Evolutionary conservation across 495 filamentous ascomycete genomes (phyloP), one percentile per base, ranked within the genome.

Genomic region (Cercophora scortea): DNA sequence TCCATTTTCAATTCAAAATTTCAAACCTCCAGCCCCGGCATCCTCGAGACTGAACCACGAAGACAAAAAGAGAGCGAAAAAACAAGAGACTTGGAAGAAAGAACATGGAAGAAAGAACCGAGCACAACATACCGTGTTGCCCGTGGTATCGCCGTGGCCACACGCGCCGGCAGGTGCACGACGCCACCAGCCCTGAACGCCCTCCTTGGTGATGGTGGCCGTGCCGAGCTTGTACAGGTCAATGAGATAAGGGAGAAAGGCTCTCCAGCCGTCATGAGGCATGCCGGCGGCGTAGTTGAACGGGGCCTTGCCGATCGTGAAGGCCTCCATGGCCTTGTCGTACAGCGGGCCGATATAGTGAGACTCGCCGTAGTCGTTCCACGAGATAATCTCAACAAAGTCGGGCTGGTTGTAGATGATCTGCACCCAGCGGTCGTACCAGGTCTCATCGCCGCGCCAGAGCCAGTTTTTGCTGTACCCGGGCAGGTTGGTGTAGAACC

Each of bases 331-430:
- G 10, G 52, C 48, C 45, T 59, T 61, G 8, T 55, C 43, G n/a
- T 38, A 13, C 9, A 38, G 13, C 36, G 9, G 9, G 8, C 71
- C 71, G 25, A 80, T 71, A 58, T 80, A 79, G 57, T 82, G 80
- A 25, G 76, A 80, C 64, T 86, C 84, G 51, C 81, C 81, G 52
- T 79, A 87, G 55, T 87, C 84, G 52, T 87, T 88, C 84, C 83
- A 87, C 39, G 79, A 83, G 44, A 88, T 66, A 19, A 86, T 82
- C 64, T 84, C 74, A 13, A 85, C 70, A 50, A 81, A 83, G 4
- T 78, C 69, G 18, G 82, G 79, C 33, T 72, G 56, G 3, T 80
- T 57, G 13, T 64, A 54, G 12, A 82, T 55, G 6, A 85, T 73
- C 49, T 82, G 61, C 12, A 65, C 57, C 81, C 82, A 84, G 15